Evolutionary conservation across 257 asterid species (phyloP).

Genomic region (Nemophila menziesii): DNA sequence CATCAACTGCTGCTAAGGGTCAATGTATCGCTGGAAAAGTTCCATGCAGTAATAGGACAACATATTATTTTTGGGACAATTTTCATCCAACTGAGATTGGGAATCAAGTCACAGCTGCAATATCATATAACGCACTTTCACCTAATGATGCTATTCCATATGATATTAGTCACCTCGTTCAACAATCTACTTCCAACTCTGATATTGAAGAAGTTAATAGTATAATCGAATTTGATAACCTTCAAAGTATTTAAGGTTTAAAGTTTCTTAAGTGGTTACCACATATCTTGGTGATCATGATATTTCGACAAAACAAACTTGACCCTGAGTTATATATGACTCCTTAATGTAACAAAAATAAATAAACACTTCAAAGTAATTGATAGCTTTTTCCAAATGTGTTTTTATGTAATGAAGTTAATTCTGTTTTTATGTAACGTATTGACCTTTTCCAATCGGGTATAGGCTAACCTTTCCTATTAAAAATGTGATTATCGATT

Average conservation of each 20-base stretch:
- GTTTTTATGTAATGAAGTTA: too few relatives aligned
- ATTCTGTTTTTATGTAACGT: too few relatives aligned
- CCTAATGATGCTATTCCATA: slow-evolving; percentile 26
- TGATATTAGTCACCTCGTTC: slow-evolving; percentile 23
- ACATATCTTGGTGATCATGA: too few relatives aligned
- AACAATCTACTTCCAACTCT: neutral
- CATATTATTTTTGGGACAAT: slow-evolving; percentile 24
- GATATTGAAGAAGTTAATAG: neutral
- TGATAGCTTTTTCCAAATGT: too few relatives aligned
- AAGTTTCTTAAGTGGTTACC: too few relatives aligned
- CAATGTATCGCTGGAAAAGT: slow-evolving; percentile 11
- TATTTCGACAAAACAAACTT: too few relatives aligned
- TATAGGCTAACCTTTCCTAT: too few relatives aligned
- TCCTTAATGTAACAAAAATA: too few relatives aligned
- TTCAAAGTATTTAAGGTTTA: neutral
- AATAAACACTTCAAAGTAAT: too few relatives aligned
- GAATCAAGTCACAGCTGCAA: slow-evolving; percentile 3
- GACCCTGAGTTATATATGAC: too few relatives aligned
- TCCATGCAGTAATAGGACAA: slow-evolving; percentile 23
- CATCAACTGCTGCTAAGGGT: slow-evolving; percentile 14
- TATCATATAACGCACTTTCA: slow-evolving; percentile 14
- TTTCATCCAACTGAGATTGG: slow-evolving; percentile 21
- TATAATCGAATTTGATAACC: neutral
- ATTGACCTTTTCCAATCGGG: too few relatives aligned
- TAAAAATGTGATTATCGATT: too few relatives aligned